Base-by-base conservation (phyloP, 2,329 filamentous ascomycete genomes). In the Xylariales sp. region DNA sequence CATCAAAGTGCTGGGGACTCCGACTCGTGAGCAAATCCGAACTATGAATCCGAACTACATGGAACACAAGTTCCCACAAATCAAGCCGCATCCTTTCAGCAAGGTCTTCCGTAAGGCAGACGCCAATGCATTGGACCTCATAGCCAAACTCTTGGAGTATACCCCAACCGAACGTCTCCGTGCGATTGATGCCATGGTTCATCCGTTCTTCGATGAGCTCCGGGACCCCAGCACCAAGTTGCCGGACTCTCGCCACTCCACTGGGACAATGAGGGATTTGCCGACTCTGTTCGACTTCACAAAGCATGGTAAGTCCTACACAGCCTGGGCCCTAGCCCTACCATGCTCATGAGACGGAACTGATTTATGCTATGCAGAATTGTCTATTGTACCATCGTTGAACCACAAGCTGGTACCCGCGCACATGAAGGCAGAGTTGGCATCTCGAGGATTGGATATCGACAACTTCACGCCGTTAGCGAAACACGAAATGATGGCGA, bases 31-130 rank as follows among this genome's bases (percentile, higher is more conserved):
- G 65, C 93, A 98, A 68, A 98, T 98, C 59, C 87, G 93, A 54
- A 98, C 93, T 51, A 98, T 98, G 93, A 98, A 98, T 68, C 93
- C 93, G 45, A 98, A 98, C 69, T 98, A 98, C 69, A 98, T 98
- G 93, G 93, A 98, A 71, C 93, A 98, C 73, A 97, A 97, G 73
- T 98, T 98, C 69, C 93, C 93, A 35, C 93, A 98, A 68, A 98
- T 98, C 73, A 98, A 98, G 74, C 93, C 93, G 44, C 93, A 98
- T 61, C 93, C 93, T 20, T 98, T 98, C 76, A 94, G 86, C 71
- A 97, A 97, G 79, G 93, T 98, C 42, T 97, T 98, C 79, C 84
- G 93, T 54, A 96, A 94, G 78, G 93, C 93, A 43, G 88, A 95
- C 53, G 77, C 82, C 22, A 90, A 88, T 58, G 91, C 93, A 28